Evolutionary conservation across 257 asterid genomes (phyloP), one percentile per base, ranked within the genome.

Genomic region (Solanum lycopersicoides): DNA sequence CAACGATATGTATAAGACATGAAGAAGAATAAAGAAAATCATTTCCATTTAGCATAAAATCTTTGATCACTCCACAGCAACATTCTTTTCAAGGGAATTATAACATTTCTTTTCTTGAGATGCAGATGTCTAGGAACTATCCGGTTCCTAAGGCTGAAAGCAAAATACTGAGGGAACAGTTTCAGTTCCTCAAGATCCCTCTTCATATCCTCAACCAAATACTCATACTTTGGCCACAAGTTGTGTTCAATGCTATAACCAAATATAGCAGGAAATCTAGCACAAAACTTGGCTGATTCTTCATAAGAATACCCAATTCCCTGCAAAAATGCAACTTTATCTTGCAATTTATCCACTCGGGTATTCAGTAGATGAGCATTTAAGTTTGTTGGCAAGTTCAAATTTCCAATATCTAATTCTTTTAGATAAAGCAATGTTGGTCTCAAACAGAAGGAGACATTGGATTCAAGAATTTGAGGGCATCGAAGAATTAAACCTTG

Each of bases 361-460:
- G 91, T 91, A 83, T 91, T 88, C 39, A 91, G 84, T 7, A 91
- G 87, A 83, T 89, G 91, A 76, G 91, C 93, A 45, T 89, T 91
- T 32, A 91, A 25, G 44, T 84, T 89, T 5, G 89, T 91, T 6
- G 93, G 91, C 82, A 74, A 76, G 84, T 88, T 91, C 76, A 91
- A 73, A 16, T 86, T 89, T 42, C 71, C 80, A 34, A 91, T 21
- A 2, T 91, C 90, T 1, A 91, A 34, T 28, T 91, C 83, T 83
- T 59, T 87, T 34, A 91, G 91, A 41, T 88, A 91, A 16, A 12
- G 2, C 21, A 91, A 84, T 9, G 93, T 88, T 7, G 91, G 93
- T 63, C 72, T 87, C 44, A 91, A 69, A 86, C 91, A 89, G 53
- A 89, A 86, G 30, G 88, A 86, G 12, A 88, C 93, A 63, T 82